These are phyloP conservation scores for Dalbergia cochinchinensis DNA, from an alignment of 306 rosid species.

Conservation along the genomic window DNA sequence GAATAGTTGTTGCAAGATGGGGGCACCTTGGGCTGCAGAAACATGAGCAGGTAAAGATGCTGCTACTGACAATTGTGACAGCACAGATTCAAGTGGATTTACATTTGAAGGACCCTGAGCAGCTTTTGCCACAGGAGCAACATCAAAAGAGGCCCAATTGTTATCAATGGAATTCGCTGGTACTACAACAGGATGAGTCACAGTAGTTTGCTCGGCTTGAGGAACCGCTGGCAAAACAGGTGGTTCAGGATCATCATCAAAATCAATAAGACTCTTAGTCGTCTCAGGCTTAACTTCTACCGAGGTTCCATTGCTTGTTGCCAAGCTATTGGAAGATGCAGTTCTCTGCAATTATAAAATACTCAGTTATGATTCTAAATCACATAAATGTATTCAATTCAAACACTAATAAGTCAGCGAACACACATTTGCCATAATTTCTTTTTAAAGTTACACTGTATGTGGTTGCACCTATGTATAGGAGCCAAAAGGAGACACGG, in stretches of 20 bases:
- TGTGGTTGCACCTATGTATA: background rate
- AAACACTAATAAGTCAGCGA: constrained; percentile 6
- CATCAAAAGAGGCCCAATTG: constrained; percentile 97
- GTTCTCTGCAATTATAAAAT: constrained; percentile 69
- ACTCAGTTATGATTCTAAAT: constrained; percentile 1
- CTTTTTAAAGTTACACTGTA: background rate
- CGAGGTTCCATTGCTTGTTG: constrained; percentile 68
- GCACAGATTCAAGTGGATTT: constrained; percentile 75
- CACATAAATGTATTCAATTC: background rate
- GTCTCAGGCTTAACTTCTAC: constrained; percentile 74
- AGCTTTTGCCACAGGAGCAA: constrained; percentile 56
- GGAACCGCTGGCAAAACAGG: constrained; percentile 65
- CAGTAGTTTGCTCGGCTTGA: constrained; percentile 64
- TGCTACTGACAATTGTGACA: constrained; percentile 73
- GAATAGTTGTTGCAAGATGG: constrained; percentile 46
- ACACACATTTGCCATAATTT: background rate
- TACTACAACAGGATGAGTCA: constrained; percentile 57
- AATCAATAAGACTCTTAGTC: constrained; percentile 85
- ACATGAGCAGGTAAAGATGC: constrained; percentile 62
- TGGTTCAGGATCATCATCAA: constrained; percentile 82
- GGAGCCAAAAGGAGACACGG: background rate
- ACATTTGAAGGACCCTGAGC: constrained; percentile 66
- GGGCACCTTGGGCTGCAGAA: constrained; percentile 58
- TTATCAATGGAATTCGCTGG: constrained; percentile 56
- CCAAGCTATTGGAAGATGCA: constrained; percentile 82